Evolutionary conservation across 2,329 filamentous ascomycete species (phyloP), one percentile per base, ranked within the genome.

Genomic region (Chaetomiaceae sp.): DNA sequence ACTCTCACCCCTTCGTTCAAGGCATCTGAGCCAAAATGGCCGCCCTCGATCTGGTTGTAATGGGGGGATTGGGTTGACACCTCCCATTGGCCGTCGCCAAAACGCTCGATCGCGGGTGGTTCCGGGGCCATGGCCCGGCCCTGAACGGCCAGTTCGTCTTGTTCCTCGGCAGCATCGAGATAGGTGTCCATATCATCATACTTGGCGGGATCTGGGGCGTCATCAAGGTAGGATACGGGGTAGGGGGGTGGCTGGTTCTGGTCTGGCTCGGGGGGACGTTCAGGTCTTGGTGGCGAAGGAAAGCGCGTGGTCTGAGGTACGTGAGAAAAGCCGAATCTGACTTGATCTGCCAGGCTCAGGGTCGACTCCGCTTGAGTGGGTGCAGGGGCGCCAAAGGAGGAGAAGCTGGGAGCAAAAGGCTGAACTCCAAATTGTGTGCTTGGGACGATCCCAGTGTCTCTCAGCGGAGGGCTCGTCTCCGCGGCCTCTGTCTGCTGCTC

Each of bases 281-380:
- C 35, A 30, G 42, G 30, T 5, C 43, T 31, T 3, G 45, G 34
- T 6, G 42, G 51, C 4, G 38, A 30, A 20, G 49, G 20, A n/a
- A 51, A 19, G 9, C 43, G 47, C 14, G 50, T 35, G 20, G 47
- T 40, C 8, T 59, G 55, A 5, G 60, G 60, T 8, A 54, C 48
- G 41, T 63, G 63, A 6, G 62, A 60, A 44, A 64, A 65, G 4
- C 61, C 62, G 38, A 65, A 64, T 27, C 63, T 58, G 10, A 65
- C 63, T 37, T 62, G 62, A 20, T 64, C 61, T 20, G 56, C 58
- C 5, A 65, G 50, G 20, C 50, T 58, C 6, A 55, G 37, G 12
- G 43, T 30, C 16, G 51, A 48, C 9, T 55, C 55, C 3, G 50
- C 42, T 17, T 25, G 49, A 10, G 46, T 43, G 23, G 56, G 53